These are phyloP conservation scores for Moesziomyces sp. DNA, from an alignment of 1,284 basidiomycete species.

Conservation along the genomic window DNA sequence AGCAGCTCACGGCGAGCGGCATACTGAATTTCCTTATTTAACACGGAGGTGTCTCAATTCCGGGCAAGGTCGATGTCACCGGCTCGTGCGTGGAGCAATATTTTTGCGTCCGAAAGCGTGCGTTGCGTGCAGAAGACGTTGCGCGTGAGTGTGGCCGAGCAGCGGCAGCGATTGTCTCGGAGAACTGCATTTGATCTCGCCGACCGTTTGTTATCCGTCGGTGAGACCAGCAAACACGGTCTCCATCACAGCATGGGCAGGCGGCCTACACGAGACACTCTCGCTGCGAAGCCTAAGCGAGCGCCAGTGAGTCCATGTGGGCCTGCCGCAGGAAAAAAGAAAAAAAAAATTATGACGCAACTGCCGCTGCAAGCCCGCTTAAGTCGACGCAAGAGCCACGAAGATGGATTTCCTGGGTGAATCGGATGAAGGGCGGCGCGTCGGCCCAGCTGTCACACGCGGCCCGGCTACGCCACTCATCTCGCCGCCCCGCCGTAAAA, in stretches of 20 bases:
- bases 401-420: no score
- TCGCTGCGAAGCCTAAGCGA: background rate
- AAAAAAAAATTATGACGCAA: no score
- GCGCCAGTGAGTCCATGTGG: no score
- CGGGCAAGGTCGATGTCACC: no score
- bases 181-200: background rate
- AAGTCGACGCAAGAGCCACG: no score
- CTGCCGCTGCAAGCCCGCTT: no score
- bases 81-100: background rate
- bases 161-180: background rate
- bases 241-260: background rate
- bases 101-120: background rate
- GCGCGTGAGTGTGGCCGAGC: background rate
- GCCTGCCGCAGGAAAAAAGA: background rate
- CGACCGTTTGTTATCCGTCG: background rate
- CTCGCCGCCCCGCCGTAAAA: no score
- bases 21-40: background rate
- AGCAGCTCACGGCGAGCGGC: no score
- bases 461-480: no score
- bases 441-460: no score
- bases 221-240: background rate
- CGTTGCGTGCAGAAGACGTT: background rate
- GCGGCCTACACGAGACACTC: background rate
- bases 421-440: no score
- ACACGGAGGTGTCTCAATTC: no score